Evolutionary conservation across 2,329 filamentous ascomycete species (phyloP).

Genomic region (Colletotrichum costaricense): DNA sequence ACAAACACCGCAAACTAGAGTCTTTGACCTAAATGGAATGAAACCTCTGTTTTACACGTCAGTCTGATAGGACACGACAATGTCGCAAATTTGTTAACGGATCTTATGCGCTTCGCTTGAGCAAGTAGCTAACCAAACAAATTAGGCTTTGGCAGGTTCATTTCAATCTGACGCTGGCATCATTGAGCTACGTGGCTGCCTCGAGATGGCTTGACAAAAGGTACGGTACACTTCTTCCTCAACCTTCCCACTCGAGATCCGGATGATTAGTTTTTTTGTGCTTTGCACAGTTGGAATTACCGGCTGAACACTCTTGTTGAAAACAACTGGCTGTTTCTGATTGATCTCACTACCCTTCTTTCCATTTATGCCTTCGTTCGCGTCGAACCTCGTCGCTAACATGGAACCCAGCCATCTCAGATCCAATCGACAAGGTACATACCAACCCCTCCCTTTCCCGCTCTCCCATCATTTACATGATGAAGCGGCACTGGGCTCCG

Average conservation of each 20-base stretch:
- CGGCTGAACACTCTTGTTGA: conserved; percentile 87
- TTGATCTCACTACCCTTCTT: conserved; percentile 45
- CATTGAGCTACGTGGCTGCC: conserved; percentile 6
- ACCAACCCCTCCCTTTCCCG: conserved; percentile 32
- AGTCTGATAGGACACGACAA: conserved; percentile 75
- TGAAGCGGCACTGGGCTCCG: conserved; percentile 99
- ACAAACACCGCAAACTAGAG: conserved; percentile 92
- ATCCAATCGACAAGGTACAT: conserved; percentile 39
- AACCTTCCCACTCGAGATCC: conserved; percentile 34
- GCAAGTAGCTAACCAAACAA: conserved; percentile 19
- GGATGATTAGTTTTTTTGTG: conserved; percentile 75
- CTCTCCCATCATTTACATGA: conserved; percentile 64
- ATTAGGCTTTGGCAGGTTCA: conserved; percentile 16
- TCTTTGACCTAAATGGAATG: conserved; percentile 90
- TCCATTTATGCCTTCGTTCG: not conserved
- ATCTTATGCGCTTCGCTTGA: not conserved
- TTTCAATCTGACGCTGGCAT: conserved; percentile 6
- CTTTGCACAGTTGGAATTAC: conserved; percentile 92
- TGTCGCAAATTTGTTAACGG: conserved; percentile 3
- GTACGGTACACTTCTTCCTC: not conserved
- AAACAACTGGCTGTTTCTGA: conserved; percentile 91
- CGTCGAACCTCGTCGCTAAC: conserved; percentile 46
- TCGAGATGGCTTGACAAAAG: conserved; percentile 13
- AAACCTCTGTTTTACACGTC: conserved; percentile 90
- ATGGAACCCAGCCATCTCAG: conserved; percentile 34